Conservation (phyloP, 2,329 filamentous ascomycete species). For the Apiospora sp. region DNA sequence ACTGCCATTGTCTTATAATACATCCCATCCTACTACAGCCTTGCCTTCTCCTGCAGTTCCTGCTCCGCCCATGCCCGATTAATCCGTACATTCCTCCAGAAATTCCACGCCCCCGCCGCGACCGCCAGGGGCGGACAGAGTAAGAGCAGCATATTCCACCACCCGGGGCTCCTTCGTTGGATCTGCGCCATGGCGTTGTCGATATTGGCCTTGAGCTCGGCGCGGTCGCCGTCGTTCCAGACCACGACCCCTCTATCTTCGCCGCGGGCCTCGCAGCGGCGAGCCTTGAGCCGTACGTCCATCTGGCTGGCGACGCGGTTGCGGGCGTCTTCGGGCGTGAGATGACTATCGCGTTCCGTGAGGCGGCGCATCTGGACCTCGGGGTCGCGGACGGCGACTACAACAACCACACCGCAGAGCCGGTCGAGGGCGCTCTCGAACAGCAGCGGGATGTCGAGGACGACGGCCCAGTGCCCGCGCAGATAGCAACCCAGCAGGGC, state of each 20-base stretch:
- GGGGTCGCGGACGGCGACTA: slow-evolving; percentile 85
- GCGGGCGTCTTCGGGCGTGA: slow-evolving; percentile 85
- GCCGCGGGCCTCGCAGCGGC: slow-evolving; percentile 72
- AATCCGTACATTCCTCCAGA: slow-evolving; percentile 74
- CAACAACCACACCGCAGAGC: slow-evolving; percentile 84
- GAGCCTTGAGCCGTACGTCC: slow-evolving; percentile 84
- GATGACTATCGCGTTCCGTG: slow-evolving; percentile 76
- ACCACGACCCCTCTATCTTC: slow-evolving; percentile 77
- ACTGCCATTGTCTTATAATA: neutral
- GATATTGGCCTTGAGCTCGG: slow-evolving; percentile 74
- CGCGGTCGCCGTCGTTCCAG: slow-evolving; percentile 85
- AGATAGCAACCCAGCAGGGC: slow-evolving; percentile 77
- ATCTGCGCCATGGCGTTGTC: slow-evolving; percentile 71
- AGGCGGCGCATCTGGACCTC: slow-evolving; percentile 84
- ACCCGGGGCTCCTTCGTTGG: slow-evolving; percentile 69
- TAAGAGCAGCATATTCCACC: slow-evolving; percentile 82
- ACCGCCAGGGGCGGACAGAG: slow-evolving; percentile 79
- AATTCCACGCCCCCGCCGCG: slow-evolving; percentile 72
- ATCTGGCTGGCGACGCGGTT: slow-evolving; percentile 88
- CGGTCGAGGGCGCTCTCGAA: slow-evolving; percentile 89
- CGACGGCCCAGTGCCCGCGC: slow-evolving; percentile 82
- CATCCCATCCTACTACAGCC: slow-evolving; percentile 43
- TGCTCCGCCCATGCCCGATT: slow-evolving; percentile 74
- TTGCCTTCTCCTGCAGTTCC: slow-evolving; percentile 56
- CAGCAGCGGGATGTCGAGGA: slow-evolving; percentile 89